phyloP scores from a whole-genome alignment of 2,329 filamentous ascomycete genomes.

The Diaporthe caulivora region DNA sequence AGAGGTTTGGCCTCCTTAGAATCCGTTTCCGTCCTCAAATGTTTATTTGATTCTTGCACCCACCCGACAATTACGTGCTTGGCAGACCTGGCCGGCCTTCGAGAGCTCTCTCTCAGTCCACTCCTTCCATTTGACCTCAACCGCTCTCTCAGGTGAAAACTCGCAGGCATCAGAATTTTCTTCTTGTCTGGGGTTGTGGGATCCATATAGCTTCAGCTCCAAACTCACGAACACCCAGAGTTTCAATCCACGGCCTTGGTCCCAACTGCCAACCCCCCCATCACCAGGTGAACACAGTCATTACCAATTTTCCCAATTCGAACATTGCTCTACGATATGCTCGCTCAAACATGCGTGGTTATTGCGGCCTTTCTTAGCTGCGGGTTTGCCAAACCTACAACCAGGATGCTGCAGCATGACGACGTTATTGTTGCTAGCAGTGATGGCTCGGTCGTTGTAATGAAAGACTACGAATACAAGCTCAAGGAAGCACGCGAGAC shows the following conservation, averaged over 20 bases:
- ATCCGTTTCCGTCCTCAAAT: not conserved
- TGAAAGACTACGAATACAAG: slow-evolving; percentile 45
- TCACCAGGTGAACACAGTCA: not conserved
- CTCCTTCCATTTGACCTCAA: slow-evolving; percentile 9
- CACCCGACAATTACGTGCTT: too few species aligned
- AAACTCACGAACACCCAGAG: not conserved
- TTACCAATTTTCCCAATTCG: not conserved
- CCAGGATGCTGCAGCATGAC: slow-evolving; percentile 37
- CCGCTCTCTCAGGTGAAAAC: not conserved
- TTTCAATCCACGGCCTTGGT: not conserved
- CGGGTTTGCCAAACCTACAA: slow-evolving; percentile 14
- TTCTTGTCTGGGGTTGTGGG: not conserved
- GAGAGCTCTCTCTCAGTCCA: not conserved
- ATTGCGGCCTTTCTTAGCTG: slow-evolving; percentile 21
- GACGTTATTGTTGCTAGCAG: slow-evolving; percentile 45
- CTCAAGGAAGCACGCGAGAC: slow-evolving; percentile 37
- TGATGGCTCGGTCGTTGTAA: slow-evolving; percentile 43
- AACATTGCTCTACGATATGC: not conserved
- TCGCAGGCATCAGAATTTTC: not conserved
- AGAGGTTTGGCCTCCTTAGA: not conserved
- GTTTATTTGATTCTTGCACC: too few species aligned
- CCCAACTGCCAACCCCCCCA: not conserved
- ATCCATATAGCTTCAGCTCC: too few species aligned
- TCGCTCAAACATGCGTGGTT: not conserved
- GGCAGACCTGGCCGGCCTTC: not conserved